A percentile compares a stretch with the other conserved stretches of the same genome.
These are phyloP conservation scores for Turnera subulata DNA, from an alignment of 345 rosid species.

Conservation along the genomic window DNA sequence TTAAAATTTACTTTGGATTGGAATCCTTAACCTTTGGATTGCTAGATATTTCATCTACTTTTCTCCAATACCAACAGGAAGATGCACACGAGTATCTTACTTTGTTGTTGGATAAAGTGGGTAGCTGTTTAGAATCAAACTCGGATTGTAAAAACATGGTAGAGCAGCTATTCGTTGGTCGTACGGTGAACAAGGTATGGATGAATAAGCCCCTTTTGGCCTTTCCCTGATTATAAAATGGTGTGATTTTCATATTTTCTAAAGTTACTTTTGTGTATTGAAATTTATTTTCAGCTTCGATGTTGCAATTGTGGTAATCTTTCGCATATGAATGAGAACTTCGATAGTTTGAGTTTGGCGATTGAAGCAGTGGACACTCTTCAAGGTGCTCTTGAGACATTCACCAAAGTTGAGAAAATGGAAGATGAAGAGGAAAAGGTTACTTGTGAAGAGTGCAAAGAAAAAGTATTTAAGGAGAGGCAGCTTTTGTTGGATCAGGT, in stretches of 20 bases:
- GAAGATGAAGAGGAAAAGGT: slow-evolving; percentile 38
- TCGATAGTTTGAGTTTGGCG: slow-evolving; percentile 74
- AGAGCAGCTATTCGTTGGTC: slow-evolving; percentile 60
- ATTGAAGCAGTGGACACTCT: slow-evolving; percentile 57
- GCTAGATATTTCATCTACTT: slow-evolving; percentile 55
- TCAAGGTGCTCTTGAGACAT: slow-evolving; percentile 57
- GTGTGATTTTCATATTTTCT: neutral
- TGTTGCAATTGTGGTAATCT: slow-evolving; percentile 64
- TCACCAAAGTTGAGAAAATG: slow-evolving; percentile 70
- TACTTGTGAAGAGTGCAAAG: slow-evolving; percentile 65
- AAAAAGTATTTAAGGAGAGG: slow-evolving; percentile 63
- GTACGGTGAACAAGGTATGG: slow-evolving; percentile 64
- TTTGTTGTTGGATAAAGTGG: slow-evolving; percentile 62
- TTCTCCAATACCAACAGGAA: slow-evolving; percentile 61
- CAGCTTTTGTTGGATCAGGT: slow-evolving; percentile 67
- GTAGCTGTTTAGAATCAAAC: slow-evolving; percentile 43
- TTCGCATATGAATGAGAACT: slow-evolving; percentile 57
- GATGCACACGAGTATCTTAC: slow-evolving; percentile 91
- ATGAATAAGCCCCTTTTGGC: neutral
- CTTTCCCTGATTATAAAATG: neutral
- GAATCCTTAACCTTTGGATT: slow-evolving; percentile 36
- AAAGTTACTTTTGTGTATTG: neutral
- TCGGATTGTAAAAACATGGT: slow-evolving; percentile 39
- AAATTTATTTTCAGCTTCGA: slow-evolving; percentile 39
- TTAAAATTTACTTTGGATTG: neutral